Evolutionary conservation across 768 basidiomycete species (phyloP).

Genomic region (Suillus luteus): DNA sequence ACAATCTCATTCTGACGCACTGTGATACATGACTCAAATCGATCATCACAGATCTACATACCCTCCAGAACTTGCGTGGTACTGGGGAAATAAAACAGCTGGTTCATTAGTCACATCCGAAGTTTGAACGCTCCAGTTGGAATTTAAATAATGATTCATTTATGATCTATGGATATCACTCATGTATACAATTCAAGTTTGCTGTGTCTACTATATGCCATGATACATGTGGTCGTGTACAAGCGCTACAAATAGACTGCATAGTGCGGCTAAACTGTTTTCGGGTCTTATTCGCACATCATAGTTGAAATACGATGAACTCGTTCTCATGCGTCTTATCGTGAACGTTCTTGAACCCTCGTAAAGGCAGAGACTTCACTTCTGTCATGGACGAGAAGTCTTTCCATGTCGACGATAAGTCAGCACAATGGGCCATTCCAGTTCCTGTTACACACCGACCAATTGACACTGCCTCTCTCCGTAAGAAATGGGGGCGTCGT

Average conservation of each 20-base stretch:
- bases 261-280: no score
- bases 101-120: not conserved
- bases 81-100: constrained; percentile 21
- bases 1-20: constrained; percentile 22
- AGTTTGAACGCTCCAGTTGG: not conserved
- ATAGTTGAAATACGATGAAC: not conserved
- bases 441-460: constrained; percentile 20
- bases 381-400: constrained; percentile 26
- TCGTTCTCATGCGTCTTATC: constrained; percentile 1
- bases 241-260: not conserved
- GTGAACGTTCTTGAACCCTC: not conserved
- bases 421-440: constrained; percentile 16
- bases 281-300: not conserved
- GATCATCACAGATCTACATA: constrained; percentile 29
- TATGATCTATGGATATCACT: not conserved
- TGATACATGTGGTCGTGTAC: not conserved
- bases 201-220: not conserved
- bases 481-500: constrained; percentile 19
- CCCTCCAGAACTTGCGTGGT: constrained; percentile 36
- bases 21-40: constrained; percentile 10
- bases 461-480: not conserved
- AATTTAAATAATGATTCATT: not conserved
- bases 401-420: constrained; percentile 11
- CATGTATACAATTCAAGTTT: not conserved
- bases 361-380: not conserved